Percentiles rank a stretch among this genome's conserved stretches.
phyloP scores from a whole-genome alignment of 768 basidiomycete genomes.

The Agrocybe chaxingu region DNA sequence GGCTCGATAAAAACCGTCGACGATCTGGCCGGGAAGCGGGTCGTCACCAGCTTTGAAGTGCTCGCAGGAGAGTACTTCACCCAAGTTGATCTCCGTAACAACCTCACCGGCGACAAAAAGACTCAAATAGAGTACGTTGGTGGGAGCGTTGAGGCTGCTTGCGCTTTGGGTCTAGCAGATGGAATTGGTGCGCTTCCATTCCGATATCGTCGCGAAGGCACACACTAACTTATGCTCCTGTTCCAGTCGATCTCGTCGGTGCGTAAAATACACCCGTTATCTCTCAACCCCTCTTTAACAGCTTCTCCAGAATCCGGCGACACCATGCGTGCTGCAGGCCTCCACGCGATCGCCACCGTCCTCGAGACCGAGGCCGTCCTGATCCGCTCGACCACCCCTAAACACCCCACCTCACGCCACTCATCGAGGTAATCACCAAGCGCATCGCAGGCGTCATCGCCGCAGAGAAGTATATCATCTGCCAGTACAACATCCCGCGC shows the following conservation, averaged over 20 bases:
- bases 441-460: conserved; percentile 93
- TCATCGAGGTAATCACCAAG: conserved; percentile 78
- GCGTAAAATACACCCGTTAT: conserved; percentile 22
- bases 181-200: conserved; percentile 72
- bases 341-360: conserved; percentile 89
- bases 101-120: conserved; percentile 45
- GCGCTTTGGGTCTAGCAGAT: conserved; percentile 92
- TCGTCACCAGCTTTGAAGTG: conserved; percentile 96
- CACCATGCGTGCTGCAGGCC: conserved; percentile 97
- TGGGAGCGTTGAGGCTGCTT: conserved; percentile 97
- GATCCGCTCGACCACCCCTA: conserved; percentile 71
- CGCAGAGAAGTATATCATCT: conserved; percentile 80
- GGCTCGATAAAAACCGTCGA: conserved; percentile 68
- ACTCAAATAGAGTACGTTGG: conserved; percentile 95
- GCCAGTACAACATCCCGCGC: conserved; percentile 89
- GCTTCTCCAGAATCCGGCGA: conserved; percentile 83
- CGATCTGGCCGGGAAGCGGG: conserved; percentile 83
- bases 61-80: conserved; percentile 78
- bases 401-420: conserved; percentile 55
- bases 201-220: not conserved
- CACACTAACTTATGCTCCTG: conserved; percentile 5
- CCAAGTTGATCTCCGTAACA: conserved; percentile 52
- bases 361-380: conserved; percentile 85
- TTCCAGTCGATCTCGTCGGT: conserved; percentile 92
- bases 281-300: not conserved